Evolutionary conservation across 2,329 filamentous ascomycete genomes (phyloP), one percentile per base, ranked within the genome.

Genomic region (Niveomyces coronatus): DNA sequence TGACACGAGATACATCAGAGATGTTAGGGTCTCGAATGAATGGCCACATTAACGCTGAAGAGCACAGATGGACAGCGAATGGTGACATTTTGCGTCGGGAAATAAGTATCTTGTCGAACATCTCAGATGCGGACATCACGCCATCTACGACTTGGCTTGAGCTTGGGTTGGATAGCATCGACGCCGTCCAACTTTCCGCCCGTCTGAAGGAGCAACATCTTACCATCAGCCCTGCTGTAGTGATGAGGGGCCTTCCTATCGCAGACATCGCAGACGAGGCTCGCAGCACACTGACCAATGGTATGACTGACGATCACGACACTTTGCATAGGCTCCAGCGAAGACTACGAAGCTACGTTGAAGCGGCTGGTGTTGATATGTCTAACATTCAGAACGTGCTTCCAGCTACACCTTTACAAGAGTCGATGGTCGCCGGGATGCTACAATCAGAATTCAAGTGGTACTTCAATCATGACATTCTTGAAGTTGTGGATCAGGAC

Each of bases 141-240:
- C 70, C 74, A 36, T 58, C 65, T 6, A 76, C 75, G 0, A 81
- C 81, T 0, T 74, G 95, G 9, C 79, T 93, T 27, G 79, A 89
- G 48, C 69, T 95, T 22, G 88, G 88, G 0, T 69, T 95, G 6
- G 89, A 95, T 62, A 94, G 88, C 51, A 93, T 95, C 41, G 88
- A 95, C 56, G 74, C 82, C 2, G 89, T 95, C 55, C 93, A 86
- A 49, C 63, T 95, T 0, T 82, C 84, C 0, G 79, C 85, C 0
- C 71, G 77, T 37, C 65, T 94, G 2, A 82, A 73, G 45, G 72
- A 69, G 31, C 58, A 60, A 4, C 71, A 70, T 0, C 61, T 91
- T 15, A 53, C 62, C 1, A 55, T 94, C 9, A 64, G 79, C 0
- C 76, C 88, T n/a, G 84, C 85, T 47, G 66, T 70, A n/a, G 79